Evolutionary conservation across 176 grass and related monocot genomes (phyloP).

Genomic region (Oryza punctata): DNA sequence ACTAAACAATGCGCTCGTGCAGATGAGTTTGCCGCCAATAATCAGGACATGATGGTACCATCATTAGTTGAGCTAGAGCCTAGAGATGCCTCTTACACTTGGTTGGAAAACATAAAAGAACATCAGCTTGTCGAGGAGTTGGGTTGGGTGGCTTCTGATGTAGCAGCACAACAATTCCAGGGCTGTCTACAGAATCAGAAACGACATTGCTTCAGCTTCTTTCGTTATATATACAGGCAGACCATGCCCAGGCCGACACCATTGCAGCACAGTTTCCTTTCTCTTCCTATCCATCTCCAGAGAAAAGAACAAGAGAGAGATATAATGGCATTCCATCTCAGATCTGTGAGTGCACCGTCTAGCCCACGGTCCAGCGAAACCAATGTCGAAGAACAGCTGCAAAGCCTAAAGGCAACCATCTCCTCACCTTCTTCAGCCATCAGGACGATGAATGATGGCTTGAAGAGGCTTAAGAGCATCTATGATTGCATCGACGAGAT

Average conservation of each 20-base stretch:
- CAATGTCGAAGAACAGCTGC: conserved; percentile 30
- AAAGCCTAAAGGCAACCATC: conserved; percentile 21
- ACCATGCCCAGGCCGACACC: neutral
- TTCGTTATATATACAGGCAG: conserved; percentile 23
- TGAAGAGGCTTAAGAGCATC: conserved; percentile 16
- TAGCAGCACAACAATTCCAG: conserved; percentile 24
- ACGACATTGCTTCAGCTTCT: neutral
- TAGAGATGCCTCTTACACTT: neutral
- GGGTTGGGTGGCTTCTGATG: conserved; percentile 7
- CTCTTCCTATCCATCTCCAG: conserved; percentile 2
- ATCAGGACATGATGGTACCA: conserved; percentile 12
- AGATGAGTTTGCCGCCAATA: conserved; percentile 19
- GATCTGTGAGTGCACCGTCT: conserved; percentile 31
- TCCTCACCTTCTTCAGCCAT: conserved; percentile 11
- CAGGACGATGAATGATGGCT: neutral
- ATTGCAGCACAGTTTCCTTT: neutral
- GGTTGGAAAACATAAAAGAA: neutral
- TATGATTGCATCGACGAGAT: conserved; percentile 29
- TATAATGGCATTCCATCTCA: conserved; percentile 22
- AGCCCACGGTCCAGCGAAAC: neutral
- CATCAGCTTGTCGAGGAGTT: conserved; percentile 18
- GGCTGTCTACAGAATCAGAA: neutral
- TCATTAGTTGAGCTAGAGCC: neutral
- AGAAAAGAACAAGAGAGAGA: neutral
- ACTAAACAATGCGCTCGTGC: neutral